Evolutionary conservation across 2,329 filamentous ascomycete species (phyloP), one percentile per base, ranked within the genome.

Genomic region (Penicillium sp.): DNA sequence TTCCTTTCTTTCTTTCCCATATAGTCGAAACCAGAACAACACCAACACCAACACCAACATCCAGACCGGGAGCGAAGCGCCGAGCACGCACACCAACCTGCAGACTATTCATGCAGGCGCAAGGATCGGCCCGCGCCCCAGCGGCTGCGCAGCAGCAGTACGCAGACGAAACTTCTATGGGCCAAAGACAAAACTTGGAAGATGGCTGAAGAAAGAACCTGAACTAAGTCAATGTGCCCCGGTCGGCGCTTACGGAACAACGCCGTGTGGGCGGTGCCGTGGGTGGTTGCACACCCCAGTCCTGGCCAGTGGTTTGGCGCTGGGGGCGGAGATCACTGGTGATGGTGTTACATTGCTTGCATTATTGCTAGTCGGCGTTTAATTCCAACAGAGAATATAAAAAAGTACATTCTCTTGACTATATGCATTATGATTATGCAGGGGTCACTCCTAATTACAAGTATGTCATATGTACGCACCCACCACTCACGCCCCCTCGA

Each of bases 71-170:
- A 29, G 19, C 19, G n/a, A 46, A 45, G 51, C 51, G 51, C 51
- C 26, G 45, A 55, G 38, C 23, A n/a, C 29, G 5, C 23, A 8
- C 23, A 48, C 23, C 7, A 3, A 5, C 21, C 19, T 48, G 21
- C 41, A 31, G 35, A 17, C 46, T 29, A 19, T 17, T n/a, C 29
- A 49, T 30, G 46, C 31, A 41, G 9, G 26, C 35, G 19, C 46
- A 49, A 49, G 54, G 54, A 56, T 41, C 54, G 54, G 54, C 54
- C 54, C 54, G 46, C 21, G 23, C 46, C 46, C 26, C 54, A 29
- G 54, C 54, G 54, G 30, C 54, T 49, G 11, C 35, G 13, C 35
- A 41, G 11, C 11, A 15, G 6, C 5, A 41, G 35, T 11, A 41
- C 35, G 26, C 35, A 41, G 35, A 41, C 2, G 9, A 15, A 15